Percentiles rank a stretch among this genome's conserved stretches.
Conservation (phyloP, 2,329 filamentous ascomycete species). For the Ophiostoma montium region DNA sequence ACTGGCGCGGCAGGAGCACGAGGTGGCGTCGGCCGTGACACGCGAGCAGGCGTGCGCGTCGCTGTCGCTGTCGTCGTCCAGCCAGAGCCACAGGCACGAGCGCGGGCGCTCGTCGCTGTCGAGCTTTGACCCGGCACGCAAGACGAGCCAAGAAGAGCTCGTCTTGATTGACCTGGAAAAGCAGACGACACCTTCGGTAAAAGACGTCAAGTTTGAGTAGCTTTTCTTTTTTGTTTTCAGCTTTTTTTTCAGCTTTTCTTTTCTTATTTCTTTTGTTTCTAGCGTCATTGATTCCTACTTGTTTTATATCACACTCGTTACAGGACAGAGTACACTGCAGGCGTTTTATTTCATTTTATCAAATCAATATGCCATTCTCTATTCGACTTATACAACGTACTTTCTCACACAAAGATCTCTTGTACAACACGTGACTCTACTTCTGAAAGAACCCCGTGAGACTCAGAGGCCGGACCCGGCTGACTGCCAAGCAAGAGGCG, state of each 20-base stretch:
- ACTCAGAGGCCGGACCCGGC: too few species aligned
- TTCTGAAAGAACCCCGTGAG: too few species aligned
- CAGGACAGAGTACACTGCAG: not conserved
- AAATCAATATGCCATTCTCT: not conserved
- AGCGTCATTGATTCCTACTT: not conserved
- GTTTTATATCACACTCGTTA: not conserved
- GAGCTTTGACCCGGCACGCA: not conserved
- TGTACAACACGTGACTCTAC: too few species aligned
- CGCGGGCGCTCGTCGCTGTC: not conserved
- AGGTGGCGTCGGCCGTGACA: conserved; percentile 2
- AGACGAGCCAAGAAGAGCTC: not conserved
- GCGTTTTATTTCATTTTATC: not conserved
- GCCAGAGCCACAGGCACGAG: too few species aligned
- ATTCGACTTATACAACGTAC: not conserved
- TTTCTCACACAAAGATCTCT: too few species aligned
- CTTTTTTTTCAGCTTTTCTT: not conserved
- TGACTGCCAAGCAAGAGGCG: too few species aligned
- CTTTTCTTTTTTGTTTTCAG: not conserved
- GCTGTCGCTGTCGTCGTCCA: too few species aligned
- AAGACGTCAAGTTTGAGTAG: not conserved
- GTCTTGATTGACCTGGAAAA: not conserved
- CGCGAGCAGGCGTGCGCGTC: not conserved
- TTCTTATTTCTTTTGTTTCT: not conserved
- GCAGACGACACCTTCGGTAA: not conserved
- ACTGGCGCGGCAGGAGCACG: conserved; percentile 3